Conservation (phyloP, 2,329 filamentous ascomycete species). For the Sporothrix pallida region DNA sequence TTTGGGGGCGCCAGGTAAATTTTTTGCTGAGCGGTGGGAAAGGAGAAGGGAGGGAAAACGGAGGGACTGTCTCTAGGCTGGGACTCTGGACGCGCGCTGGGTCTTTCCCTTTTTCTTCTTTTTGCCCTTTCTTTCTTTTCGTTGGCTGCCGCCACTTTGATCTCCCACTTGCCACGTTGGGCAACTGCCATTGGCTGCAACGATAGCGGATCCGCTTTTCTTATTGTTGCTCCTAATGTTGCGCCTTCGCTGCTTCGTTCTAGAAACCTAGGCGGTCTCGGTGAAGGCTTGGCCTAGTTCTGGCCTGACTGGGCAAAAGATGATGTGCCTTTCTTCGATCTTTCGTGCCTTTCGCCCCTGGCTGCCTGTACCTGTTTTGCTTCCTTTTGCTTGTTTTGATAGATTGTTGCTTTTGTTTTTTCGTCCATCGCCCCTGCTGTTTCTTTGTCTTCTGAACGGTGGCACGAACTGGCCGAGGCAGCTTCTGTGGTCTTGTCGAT, state of each 20-base stretch:
- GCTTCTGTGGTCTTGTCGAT: neutral
- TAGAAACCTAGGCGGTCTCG: conserved; percentile 29
- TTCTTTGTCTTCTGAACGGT: neutral
- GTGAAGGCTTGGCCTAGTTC: conserved; percentile 18
- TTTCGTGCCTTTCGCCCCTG: neutral
- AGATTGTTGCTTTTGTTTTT: neutral
- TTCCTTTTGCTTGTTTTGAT: conserved; percentile 12
- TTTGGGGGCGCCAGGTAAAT: conserved; percentile 36
- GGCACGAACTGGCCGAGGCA: conserved; percentile 7
- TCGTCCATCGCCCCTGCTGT: neutral
- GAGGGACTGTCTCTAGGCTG: conserved; percentile 5
- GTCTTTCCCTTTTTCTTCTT: neutral
- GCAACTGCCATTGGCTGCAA: conserved; percentile 30
- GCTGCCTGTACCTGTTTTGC: neutral
- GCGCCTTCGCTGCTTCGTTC: conserved; percentile 27
- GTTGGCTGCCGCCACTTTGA: conserved; percentile 35
- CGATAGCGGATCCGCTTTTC: conserved; percentile 27
- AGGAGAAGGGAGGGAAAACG: conserved; percentile 26
- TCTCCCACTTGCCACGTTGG: conserved; percentile 33
- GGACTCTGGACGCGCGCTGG: conserved; percentile 14
- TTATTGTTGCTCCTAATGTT: conserved; percentile 15
- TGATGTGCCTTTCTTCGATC: no score
- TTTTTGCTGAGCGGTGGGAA: conserved; percentile 39
- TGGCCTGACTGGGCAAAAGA: neutral
- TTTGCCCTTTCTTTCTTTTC: conserved; percentile 23